Evolutionary conservation across 176 grass and related monocot species (phyloP).

Genomic region (Ensete glaucum): DNA sequence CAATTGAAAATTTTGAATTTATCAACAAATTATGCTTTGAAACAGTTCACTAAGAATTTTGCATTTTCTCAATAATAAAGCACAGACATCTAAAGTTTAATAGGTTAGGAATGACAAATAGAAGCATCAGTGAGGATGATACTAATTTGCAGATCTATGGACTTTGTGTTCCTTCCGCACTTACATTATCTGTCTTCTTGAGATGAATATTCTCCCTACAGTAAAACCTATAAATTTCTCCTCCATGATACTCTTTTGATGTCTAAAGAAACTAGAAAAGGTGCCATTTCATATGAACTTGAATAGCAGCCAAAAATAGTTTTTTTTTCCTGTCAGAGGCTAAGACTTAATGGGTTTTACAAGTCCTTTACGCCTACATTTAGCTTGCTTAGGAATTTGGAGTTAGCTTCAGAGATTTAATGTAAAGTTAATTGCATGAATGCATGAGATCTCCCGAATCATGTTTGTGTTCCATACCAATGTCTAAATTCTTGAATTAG

Average conservation of each 20-base stretch:
- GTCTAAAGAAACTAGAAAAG: not conserved
- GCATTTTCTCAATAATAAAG: not conserved
- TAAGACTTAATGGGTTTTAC: too few species aligned
- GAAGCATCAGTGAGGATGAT: not conserved
- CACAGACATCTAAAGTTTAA: not conserved
- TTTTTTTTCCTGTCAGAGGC: too few species aligned
- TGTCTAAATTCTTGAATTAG: too few species aligned
- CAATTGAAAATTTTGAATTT: conserved; percentile 11
- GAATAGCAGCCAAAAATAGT: too few species aligned
- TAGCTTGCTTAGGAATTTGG: too few species aligned
- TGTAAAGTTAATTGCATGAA: too few species aligned
- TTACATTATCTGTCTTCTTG: not conserved
- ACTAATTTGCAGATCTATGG: not conserved
- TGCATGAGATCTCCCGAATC: too few species aligned
- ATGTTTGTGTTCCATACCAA: too few species aligned
- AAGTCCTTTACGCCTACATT: too few species aligned
- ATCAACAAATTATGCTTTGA: not conserved
- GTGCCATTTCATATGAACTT: not conserved
- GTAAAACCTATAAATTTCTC: not conserved
- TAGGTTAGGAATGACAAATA: too few species aligned
- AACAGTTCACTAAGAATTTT: not conserved
- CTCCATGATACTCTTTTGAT: not conserved
- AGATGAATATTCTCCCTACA: not conserved
- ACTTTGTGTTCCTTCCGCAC: not conserved
- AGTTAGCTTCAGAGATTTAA: too few species aligned